Base-by-base conservation (phyloP, 768 basidiomycete species). In the Serendipita sp. region DNA sequence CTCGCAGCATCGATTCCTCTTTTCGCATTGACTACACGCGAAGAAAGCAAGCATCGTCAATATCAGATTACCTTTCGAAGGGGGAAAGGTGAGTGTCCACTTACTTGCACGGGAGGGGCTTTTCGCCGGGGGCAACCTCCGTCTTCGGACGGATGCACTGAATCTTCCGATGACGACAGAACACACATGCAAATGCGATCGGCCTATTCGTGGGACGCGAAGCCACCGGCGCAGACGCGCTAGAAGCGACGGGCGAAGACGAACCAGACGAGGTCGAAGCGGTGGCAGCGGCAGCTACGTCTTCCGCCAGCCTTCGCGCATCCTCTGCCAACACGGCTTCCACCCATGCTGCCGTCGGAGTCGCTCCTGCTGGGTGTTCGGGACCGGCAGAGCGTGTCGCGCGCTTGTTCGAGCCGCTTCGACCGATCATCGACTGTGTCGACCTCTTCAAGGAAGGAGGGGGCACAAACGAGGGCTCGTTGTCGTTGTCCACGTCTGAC, bases 101-200 rank as follows among this genome's bases (percentile, higher is more conserved):
- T 24, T 2, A 58, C 53, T 58, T 58, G 53, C 53, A 58, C 26
- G 53, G 53, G 11, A n/a, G 53, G 4, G 53, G 53, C 53, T 58
- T 58, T 58, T 58, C 53, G 30, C 53, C 53, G 20, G 53, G 53
- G 26, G 26, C 53, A n/a, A 34, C 53, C 33, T 58, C 53, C 11
- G 33, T 34, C 53, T 58, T 58, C 30, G 53, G 53, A n/a, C 53
- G 53, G n/a, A 58, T 58, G 53, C 53, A 58, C 53, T 58, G 53
- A 58, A 58, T 58, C 53, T 58, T 58, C 24, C 53, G 53, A 58
- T 58, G 53, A 26, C 53, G 22, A 31, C 53, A 58, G 53, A 58
- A 58, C 53, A 58, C 53, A 34, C 53, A 58, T 0, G 53, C 53
- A 34, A 58, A 58, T 11, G 53, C 53, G 33, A 58, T 58, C 24